A percentile compares a stretch with the other conserved stretches of the same genome.
Evolutionary conservation across 2,329 filamentous ascomycete species (phyloP).

Genomic region (Fusarium metavorans): DNA sequence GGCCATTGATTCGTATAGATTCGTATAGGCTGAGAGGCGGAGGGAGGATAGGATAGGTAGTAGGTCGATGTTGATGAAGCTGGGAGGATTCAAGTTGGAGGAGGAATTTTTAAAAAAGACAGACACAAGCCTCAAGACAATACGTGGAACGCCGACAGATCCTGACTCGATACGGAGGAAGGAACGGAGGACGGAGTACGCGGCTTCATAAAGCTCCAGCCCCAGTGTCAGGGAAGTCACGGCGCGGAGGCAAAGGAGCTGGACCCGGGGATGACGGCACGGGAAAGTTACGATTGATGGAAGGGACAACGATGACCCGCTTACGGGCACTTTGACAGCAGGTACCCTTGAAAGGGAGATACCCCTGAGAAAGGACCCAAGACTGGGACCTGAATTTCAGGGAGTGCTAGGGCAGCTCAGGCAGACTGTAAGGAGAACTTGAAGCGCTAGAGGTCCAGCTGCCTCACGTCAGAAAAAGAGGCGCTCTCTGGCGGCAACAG

Average conservation of each 20-base stretch:
- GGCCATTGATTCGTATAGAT: constrained; percentile 19
- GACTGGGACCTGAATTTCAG: constrained; percentile 9
- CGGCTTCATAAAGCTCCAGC: constrained; percentile 13
- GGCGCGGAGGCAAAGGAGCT: background rate
- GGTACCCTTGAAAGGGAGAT: constrained; percentile 21
- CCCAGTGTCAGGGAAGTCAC: constrained; percentile 11
- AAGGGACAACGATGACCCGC: constrained; percentile 24
- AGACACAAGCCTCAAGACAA: constrained; percentile 19
- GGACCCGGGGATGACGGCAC: background rate
- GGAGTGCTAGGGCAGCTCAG: constrained; percentile 1
- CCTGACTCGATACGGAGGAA: constrained; percentile 30
- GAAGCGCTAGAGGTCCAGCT: background rate
- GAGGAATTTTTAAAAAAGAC: background rate
- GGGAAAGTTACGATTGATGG: constrained; percentile 27
- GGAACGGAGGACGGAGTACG: constrained; percentile 30
- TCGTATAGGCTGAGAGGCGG: background rate
- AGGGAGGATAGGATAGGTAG: constrained; percentile 3
- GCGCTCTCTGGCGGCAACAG: background rate
- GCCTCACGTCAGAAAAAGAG: constrained; percentile 1
- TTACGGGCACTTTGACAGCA: background rate
- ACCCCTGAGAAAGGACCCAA: constrained; percentile 28
- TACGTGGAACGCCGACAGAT: constrained; percentile 39
- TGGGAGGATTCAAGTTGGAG: background rate
- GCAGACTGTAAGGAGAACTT: background rate
- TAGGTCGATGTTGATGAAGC: constrained; percentile 15